Evolutionary conservation across 257 asterid genomes (phyloP).

Genomic region (Avicennia marina): DNA sequence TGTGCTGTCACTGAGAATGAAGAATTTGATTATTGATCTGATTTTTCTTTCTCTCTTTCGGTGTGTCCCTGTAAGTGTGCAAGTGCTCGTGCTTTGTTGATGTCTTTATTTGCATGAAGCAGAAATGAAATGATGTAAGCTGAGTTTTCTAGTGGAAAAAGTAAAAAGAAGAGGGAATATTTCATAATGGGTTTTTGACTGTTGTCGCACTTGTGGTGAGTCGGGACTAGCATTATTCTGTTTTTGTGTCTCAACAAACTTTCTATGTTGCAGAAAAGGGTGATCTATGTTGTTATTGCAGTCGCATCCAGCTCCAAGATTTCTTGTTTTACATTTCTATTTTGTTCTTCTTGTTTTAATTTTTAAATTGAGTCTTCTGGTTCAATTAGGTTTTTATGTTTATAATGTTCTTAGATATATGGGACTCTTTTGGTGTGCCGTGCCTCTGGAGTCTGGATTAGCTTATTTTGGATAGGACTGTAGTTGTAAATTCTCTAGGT

Average conservation of each 20-base stretch:
- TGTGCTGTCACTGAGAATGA: conserved; percentile 14
- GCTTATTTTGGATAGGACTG: background rate
- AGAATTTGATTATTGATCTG: conserved; percentile 26
- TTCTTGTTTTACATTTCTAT: background rate
- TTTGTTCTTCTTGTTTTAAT: too few relatives aligned
- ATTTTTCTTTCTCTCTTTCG: conserved; percentile 4
- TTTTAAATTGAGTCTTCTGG: background rate
- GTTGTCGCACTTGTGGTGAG: background rate
- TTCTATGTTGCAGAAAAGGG: background rate
- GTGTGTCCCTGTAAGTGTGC: conserved; percentile 3
- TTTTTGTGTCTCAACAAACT: too few relatives aligned
- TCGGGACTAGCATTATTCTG: too few relatives aligned
- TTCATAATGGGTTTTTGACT: conserved; percentile 6
- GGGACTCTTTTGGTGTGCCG: background rate
- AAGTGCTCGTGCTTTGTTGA: background rate
- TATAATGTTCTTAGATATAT: background rate
- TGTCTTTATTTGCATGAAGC: background rate
- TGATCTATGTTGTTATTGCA: background rate
- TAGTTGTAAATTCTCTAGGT: background rate
- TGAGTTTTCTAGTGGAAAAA: background rate
- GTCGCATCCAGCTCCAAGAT: background rate
- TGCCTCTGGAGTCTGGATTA: background rate
- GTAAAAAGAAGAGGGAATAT: background rate
- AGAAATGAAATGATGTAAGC: background rate
- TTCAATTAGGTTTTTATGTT: background rate